Conservation (phyloP, 139 green algal species). For the Penium margaritaceum region DNA sequence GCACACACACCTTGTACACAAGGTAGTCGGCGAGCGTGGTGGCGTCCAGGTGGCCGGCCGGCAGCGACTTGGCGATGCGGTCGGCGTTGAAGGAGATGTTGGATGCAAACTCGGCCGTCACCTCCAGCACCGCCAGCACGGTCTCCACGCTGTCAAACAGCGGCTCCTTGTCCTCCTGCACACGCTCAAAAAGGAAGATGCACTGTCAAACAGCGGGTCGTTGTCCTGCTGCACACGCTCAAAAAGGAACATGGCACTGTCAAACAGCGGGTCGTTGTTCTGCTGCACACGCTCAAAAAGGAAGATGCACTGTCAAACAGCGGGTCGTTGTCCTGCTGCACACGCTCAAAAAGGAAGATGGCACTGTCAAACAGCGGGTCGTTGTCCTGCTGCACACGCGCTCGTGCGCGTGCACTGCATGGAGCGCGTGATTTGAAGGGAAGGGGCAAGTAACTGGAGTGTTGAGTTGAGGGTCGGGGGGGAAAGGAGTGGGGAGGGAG, state of each 20-base stretch:
- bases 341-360: too few species aligned
- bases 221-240: too few species aligned
- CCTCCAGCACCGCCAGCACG: conserved; percentile 74
- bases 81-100: conserved; percentile 83
- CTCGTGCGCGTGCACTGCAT: too few species aligned
- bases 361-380: too few species aligned
- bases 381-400: conserved; percentile 74
- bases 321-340: too few species aligned
- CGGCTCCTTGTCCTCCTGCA: conserved; percentile 76
- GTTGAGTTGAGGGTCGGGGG: too few species aligned
- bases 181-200: not conserved
- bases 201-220: conserved; percentile 84
- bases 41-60: conserved; percentile 69
- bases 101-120: conserved; percentile 81
- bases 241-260: too few species aligned
- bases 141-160: conserved; percentile 95
- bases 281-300: conserved; percentile 56
- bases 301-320: conserved; percentile 72
- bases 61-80: conserved; percentile 62
- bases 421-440: too few species aligned
- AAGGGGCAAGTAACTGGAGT: too few species aligned
- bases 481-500: too few species aligned
- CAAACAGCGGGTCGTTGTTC: conserved; percentile 79
- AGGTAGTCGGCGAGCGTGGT: conserved; percentile 99
- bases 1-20: conserved; percentile 72